These are phyloP conservation scores for Tetracladium maxilliforme DNA, from an alignment of 2,329 filamentous ascomycete genomes.

Conservation along the genomic window DNA sequence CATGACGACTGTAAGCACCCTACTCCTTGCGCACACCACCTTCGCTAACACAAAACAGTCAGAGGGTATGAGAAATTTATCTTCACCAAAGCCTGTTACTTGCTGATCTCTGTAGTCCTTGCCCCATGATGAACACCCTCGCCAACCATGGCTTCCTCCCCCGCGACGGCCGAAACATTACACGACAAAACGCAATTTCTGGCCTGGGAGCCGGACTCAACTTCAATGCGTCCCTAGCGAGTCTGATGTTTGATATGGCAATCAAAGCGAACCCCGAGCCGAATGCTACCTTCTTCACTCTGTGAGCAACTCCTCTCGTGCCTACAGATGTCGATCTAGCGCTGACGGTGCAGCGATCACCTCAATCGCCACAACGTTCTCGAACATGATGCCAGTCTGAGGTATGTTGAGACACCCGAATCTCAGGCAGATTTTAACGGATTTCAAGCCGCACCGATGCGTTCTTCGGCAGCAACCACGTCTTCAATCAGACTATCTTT, in stretches of 20 bases:
- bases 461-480: slow-evolving; percentile 31
- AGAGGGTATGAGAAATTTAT: too few relatives aligned
- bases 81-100: too few relatives aligned
- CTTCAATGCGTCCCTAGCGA: slow-evolving; percentile 22
- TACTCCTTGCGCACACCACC: too few relatives aligned
- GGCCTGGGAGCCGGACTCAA: slow-evolving; percentile 25
- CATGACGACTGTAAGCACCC: too few relatives aligned
- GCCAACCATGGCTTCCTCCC: slow-evolving; percentile 27
- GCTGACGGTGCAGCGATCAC: slow-evolving; percentile 14
- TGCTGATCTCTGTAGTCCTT: slow-evolving; percentile 11
- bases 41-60: too few relatives aligned
- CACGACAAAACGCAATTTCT: slow-evolving; percentile 18
- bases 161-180: slow-evolving; percentile 21
- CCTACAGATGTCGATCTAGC: background rate
- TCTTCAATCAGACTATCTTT: slow-evolving; percentile 37
- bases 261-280: slow-evolving; percentile 24
- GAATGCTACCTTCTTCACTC: slow-evolving; percentile 25
- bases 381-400: slow-evolving; percentile 32
- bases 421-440: background rate
- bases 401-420: slow-evolving; percentile 10
- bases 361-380: slow-evolving; percentile 30
- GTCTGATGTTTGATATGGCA: slow-evolving; percentile 25
- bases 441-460: slow-evolving; percentile 26
- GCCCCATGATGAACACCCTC: slow-evolving; percentile 26
- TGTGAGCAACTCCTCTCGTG: slow-evolving; percentile 7